phyloP scores from a whole-genome alignment of 2,329 filamentous ascomycete genomes.

The Stachybotrys elegans region DNA sequence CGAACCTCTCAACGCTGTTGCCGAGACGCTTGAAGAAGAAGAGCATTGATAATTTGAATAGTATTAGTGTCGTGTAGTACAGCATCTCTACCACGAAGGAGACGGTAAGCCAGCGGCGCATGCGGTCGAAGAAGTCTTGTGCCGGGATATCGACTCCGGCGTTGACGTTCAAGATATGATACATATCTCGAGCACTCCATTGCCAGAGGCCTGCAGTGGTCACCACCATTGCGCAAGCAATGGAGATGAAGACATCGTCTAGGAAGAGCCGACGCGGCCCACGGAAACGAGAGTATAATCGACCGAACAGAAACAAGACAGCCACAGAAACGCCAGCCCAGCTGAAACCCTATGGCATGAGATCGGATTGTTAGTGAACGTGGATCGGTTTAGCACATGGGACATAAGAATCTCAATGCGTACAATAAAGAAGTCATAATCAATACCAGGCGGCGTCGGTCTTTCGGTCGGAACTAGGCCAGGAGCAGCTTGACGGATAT shows the following conservation, averaged over 20 bases:
- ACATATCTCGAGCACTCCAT: slow-evolving; percentile 5
- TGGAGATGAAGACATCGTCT: slow-evolving; percentile 1
- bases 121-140: slow-evolving; percentile 1
- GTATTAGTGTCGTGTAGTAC: background rate
- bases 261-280: background rate
- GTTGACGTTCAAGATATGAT: slow-evolving; percentile 1
- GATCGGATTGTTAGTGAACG: no score
- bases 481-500: no score
- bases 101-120: background rate
- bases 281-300: background rate
- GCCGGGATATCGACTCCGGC: background rate
- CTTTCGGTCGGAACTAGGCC: no score
- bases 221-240: background rate
- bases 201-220: slow-evolving; percentile 3
- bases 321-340: slow-evolving; percentile 3
- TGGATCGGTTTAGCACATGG: no score
- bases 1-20: background rate
- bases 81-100: background rate
- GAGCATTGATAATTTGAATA: slow-evolving; percentile 1
- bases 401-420: no score
- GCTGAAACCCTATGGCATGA: background rate
- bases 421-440: no score
- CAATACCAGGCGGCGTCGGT: no score
- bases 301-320: background rate
- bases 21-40: slow-evolving; percentile 5